Evolutionary conservation across 208 protist species (phyloP), one percentile per base, ranked within the genome.

Genomic region (Leishmania mexicana): DNA sequence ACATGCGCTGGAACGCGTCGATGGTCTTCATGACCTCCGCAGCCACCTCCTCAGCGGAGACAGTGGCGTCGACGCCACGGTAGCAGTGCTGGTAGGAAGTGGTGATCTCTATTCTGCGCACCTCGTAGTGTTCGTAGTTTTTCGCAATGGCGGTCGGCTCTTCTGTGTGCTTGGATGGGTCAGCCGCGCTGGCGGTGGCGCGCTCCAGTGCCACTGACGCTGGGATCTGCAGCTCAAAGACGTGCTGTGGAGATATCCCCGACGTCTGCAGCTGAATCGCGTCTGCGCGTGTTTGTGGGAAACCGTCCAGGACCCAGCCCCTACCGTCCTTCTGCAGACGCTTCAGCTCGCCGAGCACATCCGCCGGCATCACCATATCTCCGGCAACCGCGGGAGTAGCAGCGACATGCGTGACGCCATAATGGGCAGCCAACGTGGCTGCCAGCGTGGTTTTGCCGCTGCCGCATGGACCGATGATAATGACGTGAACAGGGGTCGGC

Each of bases 401-500:
- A 35, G 83, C 85, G 47, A 99, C 86, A 83, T 98, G 96, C 40
- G 92, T 70, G 0, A 97, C 75, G 40, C 88, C 88, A 83, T 96
- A 99, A n/a, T 93, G 84, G 45, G 96, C 83, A 19, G 93, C 93
- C 31, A 99, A 84, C 40, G 82, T 71, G 7, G 89, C 87, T 11
- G 89, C 95, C 79, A 98, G 93, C 15, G 97, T 99, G 7, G 93
- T 97, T 80, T 99, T 99, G 42, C 98, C 98, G 75, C 89, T 89
- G 24, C 93, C 97, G 0, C 95, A 93, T 1, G 92, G 87, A 0
- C 98, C 98, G 1, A 88, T 54, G n/a, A 98, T 49, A 35, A 98
- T 92, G 15, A 98, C 67, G 38, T 88, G 88, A 21, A 94, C 77
- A 1, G 87, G 88, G 0, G 89, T 92, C 1, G 78, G 79, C 28